Base-by-base conservation (phyloP, 2,329 filamentous ascomycete genomes). In the Pyricularia sp. region DNA sequence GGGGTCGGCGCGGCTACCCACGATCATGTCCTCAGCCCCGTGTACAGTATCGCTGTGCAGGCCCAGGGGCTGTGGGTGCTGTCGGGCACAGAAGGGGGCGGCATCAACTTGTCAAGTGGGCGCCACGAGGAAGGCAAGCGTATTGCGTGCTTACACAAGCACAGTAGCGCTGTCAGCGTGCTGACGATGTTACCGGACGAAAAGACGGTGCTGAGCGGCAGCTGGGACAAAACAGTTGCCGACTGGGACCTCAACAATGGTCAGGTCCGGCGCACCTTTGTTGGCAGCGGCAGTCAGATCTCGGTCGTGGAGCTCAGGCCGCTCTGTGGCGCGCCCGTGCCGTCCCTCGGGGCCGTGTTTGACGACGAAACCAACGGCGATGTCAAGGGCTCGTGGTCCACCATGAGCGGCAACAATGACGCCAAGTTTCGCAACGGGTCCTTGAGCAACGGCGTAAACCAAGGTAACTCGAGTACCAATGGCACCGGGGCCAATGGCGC, bases 161-260 rank as follows among this genome's bases (percentile, higher is more conserved):
- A 99, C 77, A 93, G 89, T 1, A 97, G 94, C 65, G 94, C 95
- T 0, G 95, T 99, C 23, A 97, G 93, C 25, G 92, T 96, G 5
- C 80, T 99, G 70, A 90, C 87, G 11, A 81, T 99, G 14, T 88
- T 92, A 0, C 88, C 91, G 5, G 94, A 98, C 73, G 95, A 99
- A 80, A 90, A 86, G 74, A 94, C 90, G 58, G 87, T 98, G 4
- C 79, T 99, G 10, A 97, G 93, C 42, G 95, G 95, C 3, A 94
- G 93, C 77, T 99, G 95, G 95, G 95, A 99, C 78, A 98, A 97
- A 80, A 91, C 87, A 23, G 90, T 98, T 0, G 86, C 93, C 68
- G 94, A 98, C 76, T 99, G 95, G 95, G 95, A 98, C 77, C 79
- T 99, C 30, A 93, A 98, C 74, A 95, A 88, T 1, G 95, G 95